Evolutionary conservation across 179 eudicot species (phyloP), one percentile per base, ranked within the genome.

Genomic region (Pouteria campechiana): DNA sequence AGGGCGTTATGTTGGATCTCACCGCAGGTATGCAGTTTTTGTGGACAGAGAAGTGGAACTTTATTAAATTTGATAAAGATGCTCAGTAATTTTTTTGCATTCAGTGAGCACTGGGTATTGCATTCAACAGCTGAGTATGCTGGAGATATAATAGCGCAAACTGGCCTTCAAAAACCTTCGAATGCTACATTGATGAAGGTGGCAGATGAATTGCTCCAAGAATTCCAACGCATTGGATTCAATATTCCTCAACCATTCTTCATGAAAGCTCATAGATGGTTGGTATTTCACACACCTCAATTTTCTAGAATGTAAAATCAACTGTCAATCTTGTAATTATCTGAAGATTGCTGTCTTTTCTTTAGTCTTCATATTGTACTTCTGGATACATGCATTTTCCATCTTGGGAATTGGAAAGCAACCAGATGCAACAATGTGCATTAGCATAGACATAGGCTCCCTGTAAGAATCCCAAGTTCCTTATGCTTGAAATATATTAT

Each of bases 181-280:
- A 54, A 21, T 61, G 57, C 36, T 46, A 57, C 70, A 32, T 63
- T 90, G 55, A 43, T 66, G 34, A 65, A 65, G 57, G 75, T 86
- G 6, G 77, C 96, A 42, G 75, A 82, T 27, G 96, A 82, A 19
- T 70, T 90, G 32, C 63, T 79, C 44, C 72, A 64, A 59, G 94
- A 82, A 71, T 77, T 90, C 52, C 78, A 48, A 49, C 64, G 52
- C 41, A 86, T 75, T 1, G 85, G 78, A 36, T 68, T 79, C 12
- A 51, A 61, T 62, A 74, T 73, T 30, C 58, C 88, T 38, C 71
- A 60, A 53, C 92, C 98, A 10, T 64, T 54, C 50, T 90, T 90
- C 70, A 70, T 45, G 73, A 82, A 70, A 73, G 96, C 98, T 54
- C 98, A 90, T 74, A 72, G 98, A 36, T 90, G 98, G 98, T 90